These are phyloP conservation scores for Phaeotremella skinneri DNA, from an alignment of 768 basidiomycete genomes.

Conservation along the genomic window DNA sequence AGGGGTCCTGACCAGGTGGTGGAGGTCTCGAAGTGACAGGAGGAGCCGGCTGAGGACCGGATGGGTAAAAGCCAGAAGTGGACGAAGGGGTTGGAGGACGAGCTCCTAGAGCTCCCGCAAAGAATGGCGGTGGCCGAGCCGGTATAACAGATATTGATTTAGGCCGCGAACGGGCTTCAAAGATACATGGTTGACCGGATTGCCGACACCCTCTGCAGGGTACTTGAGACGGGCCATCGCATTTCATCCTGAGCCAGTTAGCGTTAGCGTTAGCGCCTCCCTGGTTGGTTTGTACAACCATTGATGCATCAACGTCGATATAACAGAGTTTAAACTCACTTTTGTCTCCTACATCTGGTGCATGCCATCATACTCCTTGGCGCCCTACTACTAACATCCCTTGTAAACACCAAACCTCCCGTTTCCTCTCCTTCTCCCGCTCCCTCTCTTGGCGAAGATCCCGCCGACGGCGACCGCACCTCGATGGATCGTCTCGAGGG, in stretches of 20 bases:
- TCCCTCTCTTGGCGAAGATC: conserved; percentile 13
- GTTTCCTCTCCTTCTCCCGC: conserved; percentile 18
- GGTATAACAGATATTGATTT: conserved; percentile 46
- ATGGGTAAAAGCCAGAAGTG: conserved; percentile 34
- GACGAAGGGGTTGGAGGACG: conserved; percentile 31
- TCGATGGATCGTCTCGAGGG: conserved; percentile 19
- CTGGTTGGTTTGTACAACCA: too few species aligned
- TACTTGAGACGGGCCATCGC: conserved; percentile 40
- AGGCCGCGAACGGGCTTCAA: conserved; percentile 42
- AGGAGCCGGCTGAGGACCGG: conserved; percentile 39
- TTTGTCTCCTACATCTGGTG: conserved; percentile 35
- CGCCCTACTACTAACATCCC: conserved; percentile 18
- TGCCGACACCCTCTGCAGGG: conserved; percentile 46
- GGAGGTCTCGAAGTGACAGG: conserved; percentile 32
- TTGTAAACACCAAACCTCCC: conserved; percentile 13
- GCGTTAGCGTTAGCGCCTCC: neutral
- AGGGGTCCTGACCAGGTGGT: conserved; percentile 17
- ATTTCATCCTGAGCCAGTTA: conserved; percentile 40
- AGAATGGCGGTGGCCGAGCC: conserved; percentile 38
- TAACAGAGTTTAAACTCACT: conserved; percentile 24
- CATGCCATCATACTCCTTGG: conserved; percentile 39
- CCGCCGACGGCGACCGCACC: conserved; percentile 14
- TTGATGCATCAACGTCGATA: neutral
- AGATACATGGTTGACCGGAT: conserved; percentile 38
- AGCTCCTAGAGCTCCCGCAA: conserved; percentile 10